Conservation (phyloP, 2,329 filamentous ascomycete genomes). For the Curvularia hawaiiensis region DNA sequence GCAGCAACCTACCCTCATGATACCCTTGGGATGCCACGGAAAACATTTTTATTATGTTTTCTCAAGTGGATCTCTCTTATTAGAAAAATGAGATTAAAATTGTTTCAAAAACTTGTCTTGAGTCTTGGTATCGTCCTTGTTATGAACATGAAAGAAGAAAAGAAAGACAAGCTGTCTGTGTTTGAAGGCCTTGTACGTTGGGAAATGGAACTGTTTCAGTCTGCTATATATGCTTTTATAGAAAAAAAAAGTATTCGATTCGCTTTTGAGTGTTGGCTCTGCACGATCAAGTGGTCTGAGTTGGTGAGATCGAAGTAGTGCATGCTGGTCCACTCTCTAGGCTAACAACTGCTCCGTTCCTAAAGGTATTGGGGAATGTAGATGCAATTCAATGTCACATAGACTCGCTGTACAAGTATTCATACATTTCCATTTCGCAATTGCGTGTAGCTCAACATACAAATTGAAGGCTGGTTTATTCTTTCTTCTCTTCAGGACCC, state of each 20-base stretch:
- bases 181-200: neutral
- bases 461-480: slow-evolving; percentile 5
- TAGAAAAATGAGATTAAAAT: slow-evolving; percentile 25
- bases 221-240: neutral
- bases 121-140: neutral
- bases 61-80: slow-evolving; percentile 13
- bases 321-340: neutral
- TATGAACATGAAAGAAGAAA: neutral
- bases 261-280: neutral
- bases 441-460: neutral
- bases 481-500: slow-evolving; percentile 27
- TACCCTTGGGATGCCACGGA: slow-evolving; percentile 26
- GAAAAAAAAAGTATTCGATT: neutral
- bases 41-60: slow-evolving; percentile 11
- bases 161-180: neutral
- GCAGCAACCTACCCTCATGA: slow-evolving; percentile 23
- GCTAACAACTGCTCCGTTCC: neutral
- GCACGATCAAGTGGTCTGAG: neutral
- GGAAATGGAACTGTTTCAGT: neutral
- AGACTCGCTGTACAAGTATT: neutral
- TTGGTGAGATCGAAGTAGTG: neutral
- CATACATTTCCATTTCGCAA: slow-evolving; percentile 1
- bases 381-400: neutral
- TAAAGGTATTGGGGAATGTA: neutral
- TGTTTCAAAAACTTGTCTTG: neutral